Evolutionary conservation across 1,284 basidiomycete species (phyloP), one percentile per base, ranked within the genome.

Genomic region (Chalciporus sp.): DNA sequence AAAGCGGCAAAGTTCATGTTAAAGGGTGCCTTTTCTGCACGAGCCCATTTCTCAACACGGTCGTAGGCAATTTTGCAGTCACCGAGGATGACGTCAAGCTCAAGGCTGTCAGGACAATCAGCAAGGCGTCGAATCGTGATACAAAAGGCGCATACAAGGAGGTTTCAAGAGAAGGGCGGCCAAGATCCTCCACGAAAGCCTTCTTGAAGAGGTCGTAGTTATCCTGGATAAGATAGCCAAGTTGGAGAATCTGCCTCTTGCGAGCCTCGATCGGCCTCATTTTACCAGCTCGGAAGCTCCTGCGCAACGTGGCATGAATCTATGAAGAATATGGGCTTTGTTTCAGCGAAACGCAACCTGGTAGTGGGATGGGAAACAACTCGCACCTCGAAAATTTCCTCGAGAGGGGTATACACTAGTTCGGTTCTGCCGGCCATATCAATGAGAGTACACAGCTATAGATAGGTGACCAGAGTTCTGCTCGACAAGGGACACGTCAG

Each of bases 21-120:
- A 65, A 88, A 85, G 0, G 81, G 65, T 0, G 82, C 75, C 42
- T 73, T 78, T 58, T 92, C 86, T 7, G 88, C 78, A 66, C 85
- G 85, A 17, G 86, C 77, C 92, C 92, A 94, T 64, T 83, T 83
- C 28, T 84, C 83, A 42, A 95, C 79, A 48, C 84, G 81, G 49
- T 84, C 77, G 60, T 92, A 82, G 1, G 87, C 82, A 0, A 79
- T 72, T 47, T 85, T 78, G 46, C 83, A 77, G 61, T 95, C 92
- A 42, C 74, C 65, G 26, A 89, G 68, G 7, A 79, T 75, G 4
- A 78, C 64, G 35, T 70, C 69, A 49, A 86, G 74, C 59, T 90
- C 88, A 2, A 85, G 69, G 61, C 86, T 88, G 52, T 19, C 12
- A 28, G 14, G 17, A 16, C 2, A 35, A 16, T 44, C 17, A 43